These are phyloP conservation scores for Leccinellum rugosiceps DNA, from an alignment of 768 basidiomycete species.

Conservation along the genomic window DNA sequence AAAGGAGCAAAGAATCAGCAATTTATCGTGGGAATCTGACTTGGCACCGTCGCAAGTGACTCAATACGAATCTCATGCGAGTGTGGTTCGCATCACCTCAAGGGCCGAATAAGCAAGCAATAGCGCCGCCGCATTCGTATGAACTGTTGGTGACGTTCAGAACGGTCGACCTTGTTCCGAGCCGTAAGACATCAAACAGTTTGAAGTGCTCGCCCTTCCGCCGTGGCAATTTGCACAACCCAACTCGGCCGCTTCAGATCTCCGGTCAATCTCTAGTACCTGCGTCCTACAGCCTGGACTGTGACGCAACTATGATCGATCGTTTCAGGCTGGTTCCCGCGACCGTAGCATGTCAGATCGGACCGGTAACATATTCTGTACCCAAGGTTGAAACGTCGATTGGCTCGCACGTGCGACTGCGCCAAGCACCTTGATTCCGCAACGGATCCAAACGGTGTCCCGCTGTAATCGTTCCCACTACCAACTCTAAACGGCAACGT, in stretches of 20 bases:
- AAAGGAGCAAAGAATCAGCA: conserved; percentile 6
- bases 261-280: neutral
- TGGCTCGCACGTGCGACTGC: neutral
- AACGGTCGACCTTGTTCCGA: too few species aligned
- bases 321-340: neutral
- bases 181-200: too few species aligned
- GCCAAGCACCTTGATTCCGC: neutral
- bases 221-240: too few species aligned
- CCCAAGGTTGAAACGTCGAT: conserved; percentile 1
- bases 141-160: too few species aligned
- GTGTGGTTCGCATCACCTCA: too few species aligned
- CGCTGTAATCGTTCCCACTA: too few species aligned
- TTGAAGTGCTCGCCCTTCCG: too few species aligned
- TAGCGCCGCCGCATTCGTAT: too few species aligned
- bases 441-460: conserved; percentile 2
- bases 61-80: too few species aligned
- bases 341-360: neutral
- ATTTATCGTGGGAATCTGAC: conserved; percentile 20
- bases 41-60: too few species aligned
- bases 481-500: neutral
- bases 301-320: neutral
- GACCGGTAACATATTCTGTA: neutral
- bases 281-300: neutral
- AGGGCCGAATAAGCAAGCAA: too few species aligned
- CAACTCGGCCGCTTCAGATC: neutral